phyloP scores from a whole-genome alignment of 352 stramenopile species.

The Phytophthora ramorum region DNA sequence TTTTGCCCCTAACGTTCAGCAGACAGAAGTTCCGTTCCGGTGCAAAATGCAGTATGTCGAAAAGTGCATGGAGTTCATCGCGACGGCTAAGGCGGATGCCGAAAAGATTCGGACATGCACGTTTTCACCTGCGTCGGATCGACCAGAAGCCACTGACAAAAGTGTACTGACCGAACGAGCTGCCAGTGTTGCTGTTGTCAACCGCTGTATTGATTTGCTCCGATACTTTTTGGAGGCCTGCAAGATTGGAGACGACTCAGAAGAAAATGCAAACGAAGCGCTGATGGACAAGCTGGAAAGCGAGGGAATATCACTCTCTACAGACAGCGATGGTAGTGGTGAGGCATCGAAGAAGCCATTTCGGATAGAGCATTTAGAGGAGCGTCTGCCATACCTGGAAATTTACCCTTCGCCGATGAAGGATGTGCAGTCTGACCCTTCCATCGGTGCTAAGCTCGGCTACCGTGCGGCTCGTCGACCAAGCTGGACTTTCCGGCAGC shows the following conservation, averaged over 20 bases:
- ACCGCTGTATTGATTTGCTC: conserved; percentile 74
- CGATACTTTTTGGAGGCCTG: conserved; percentile 74
- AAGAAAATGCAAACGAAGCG: conserved; percentile 8
- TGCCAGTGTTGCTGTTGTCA: conserved; percentile 34
- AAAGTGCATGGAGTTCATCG: conserved; percentile 61
- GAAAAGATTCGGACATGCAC: conserved; percentile 5
- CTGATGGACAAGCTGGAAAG: conserved; percentile 13
- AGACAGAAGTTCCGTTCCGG: conserved; percentile 31
- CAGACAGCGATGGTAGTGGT: conserved; percentile 1
- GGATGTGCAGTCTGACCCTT: conserved; percentile 16
- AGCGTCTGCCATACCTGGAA: conserved; percentile 59
- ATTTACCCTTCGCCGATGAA: conserved; percentile 80
- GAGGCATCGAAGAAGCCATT: conserved; percentile 13
- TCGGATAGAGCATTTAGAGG: conserved; percentile 61
- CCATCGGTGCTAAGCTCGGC: background rate
- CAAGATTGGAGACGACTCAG: conserved; percentile 21
- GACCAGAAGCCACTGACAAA: background rate
- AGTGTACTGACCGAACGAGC: conserved; percentile 3
- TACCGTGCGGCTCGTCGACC: conserved; percentile 48
- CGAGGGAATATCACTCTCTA: background rate
- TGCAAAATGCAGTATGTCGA: conserved; percentile 62
- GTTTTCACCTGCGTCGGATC: background rate
- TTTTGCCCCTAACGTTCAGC: conserved; percentile 42
- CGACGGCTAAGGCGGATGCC: conserved; percentile 35
- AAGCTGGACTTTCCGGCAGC: conserved; percentile 72